phyloP scores from a whole-genome alignment of 2,329 filamentous ascomycete genomes.

The Huntiella bhutanensis region DNA sequence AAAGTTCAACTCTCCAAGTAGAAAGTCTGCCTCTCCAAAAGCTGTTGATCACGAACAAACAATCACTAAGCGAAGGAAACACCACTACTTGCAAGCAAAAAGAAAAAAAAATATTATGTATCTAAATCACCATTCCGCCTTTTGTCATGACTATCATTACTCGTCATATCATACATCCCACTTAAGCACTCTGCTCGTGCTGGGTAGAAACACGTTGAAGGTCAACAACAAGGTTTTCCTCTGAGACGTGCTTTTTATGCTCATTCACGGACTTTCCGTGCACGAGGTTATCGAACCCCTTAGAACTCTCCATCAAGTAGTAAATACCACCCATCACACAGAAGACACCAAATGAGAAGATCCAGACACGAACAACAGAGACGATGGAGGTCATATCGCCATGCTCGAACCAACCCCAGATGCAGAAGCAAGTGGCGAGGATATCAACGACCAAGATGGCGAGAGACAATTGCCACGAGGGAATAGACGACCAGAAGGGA shows the following conservation, averaged over 20 bases:
- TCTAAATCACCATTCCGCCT: no score
- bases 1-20: no score
- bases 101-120: no score
- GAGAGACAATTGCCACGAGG: slow-evolving; percentile 65
- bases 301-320: slow-evolving; percentile 65
- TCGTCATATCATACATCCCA: background rate
- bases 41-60: no score
- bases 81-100: no score
- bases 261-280: slow-evolving; percentile 73
- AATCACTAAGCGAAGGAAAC: no score
- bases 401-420: slow-evolving; percentile 64
- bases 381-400: slow-evolving; percentile 54
- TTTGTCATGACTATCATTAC: no score
- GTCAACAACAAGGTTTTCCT: slow-evolving; percentile 83
- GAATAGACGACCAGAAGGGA: slow-evolving; percentile 48
- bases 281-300: slow-evolving; percentile 80
- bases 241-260: slow-evolving; percentile 62
- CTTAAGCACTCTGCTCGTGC: slow-evolving; percentile 71
- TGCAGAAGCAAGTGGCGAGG: slow-evolving; percentile 65
- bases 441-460: slow-evolving; percentile 70
- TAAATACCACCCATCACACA: slow-evolving; percentile 55
- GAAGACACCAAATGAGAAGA: slow-evolving; percentile 81
- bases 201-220: slow-evolving; percentile 80
- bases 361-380: slow-evolving; percentile 72
- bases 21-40: no score